These are phyloP conservation scores for Elsinoe ampelina DNA, from an alignment of 2,329 filamentous ascomycete species.

Conservation along the genomic window DNA sequence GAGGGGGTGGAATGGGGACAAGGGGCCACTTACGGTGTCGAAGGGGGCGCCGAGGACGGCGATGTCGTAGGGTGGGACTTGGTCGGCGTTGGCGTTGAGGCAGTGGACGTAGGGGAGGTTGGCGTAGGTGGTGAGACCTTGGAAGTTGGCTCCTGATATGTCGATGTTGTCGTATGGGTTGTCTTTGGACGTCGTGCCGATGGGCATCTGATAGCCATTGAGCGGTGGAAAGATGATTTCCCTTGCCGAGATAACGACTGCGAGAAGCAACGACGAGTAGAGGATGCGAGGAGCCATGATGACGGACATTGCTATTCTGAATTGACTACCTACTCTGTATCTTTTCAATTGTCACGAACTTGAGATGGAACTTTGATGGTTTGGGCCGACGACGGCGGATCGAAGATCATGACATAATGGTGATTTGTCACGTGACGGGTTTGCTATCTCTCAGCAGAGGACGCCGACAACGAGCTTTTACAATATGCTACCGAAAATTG, in stretches of 20 bases:
- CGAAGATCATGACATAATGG: not conserved
- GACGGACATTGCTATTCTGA: not conserved
- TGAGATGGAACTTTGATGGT: not conserved
- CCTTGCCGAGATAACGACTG: conserved; percentile 20
- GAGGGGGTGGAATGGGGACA: not conserved
- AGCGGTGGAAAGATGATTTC: conserved; percentile 38
- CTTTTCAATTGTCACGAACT: not conserved
- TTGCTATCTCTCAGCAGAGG: too few species aligned
- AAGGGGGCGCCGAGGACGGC: conserved; percentile 42
- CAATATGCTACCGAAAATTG: too few species aligned
- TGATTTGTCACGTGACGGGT: not conserved
- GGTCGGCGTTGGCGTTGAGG: conserved; percentile 26
- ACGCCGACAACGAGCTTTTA: too few species aligned
- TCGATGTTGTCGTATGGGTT: conserved; percentile 21
- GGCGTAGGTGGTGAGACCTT: conserved; percentile 37
- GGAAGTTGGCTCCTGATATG: conserved; percentile 27
- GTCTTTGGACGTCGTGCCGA: conserved; percentile 19
- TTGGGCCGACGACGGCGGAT: not conserved
- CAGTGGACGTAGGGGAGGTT: conserved; percentile 42
- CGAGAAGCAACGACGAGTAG: conserved; percentile 14
- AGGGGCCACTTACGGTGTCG: conserved; percentile 33
- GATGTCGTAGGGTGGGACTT: conserved; percentile 35
- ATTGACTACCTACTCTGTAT: not conserved
- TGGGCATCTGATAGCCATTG: conserved; percentile 28
- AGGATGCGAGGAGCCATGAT: conserved; percentile 8